These are phyloP conservation scores for Bisporella sp. DNA, from an alignment of 2,329 filamentous ascomycete species.

Conservation along the genomic window DNA sequence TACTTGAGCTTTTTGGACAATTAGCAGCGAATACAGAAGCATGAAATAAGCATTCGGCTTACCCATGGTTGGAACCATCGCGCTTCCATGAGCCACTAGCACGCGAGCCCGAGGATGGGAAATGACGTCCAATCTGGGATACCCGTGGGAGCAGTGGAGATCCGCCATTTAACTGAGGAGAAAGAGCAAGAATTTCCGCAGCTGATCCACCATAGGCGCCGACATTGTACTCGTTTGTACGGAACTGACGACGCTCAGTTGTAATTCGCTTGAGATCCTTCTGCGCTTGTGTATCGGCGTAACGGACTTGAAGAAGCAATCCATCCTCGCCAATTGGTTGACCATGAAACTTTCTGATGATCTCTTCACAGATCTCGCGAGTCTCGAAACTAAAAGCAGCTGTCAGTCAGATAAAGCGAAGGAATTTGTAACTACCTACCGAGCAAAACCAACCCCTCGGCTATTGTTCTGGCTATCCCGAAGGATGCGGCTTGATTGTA, in stretches of 20 bases:
- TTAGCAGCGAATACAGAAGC: background rate
- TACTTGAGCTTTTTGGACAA: background rate
- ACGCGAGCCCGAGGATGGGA: constrained; percentile 17
- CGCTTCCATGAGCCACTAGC: constrained; percentile 27
- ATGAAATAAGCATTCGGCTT: constrained; percentile 1
- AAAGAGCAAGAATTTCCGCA: constrained; percentile 41
- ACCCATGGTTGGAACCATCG: constrained; percentile 20
- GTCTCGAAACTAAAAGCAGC: constrained; percentile 64
- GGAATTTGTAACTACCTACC: constrained; percentile 47
- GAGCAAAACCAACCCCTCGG: constrained; percentile 93
- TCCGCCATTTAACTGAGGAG: constrained; percentile 33
- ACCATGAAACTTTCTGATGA: constrained; percentile 84
- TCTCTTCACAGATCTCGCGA: constrained; percentile 82
- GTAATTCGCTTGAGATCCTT: constrained; percentile 96
- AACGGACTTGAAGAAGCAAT: constrained; percentile 86
- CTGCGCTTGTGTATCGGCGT: constrained; percentile 92
- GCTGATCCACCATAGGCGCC: constrained; percentile 54
- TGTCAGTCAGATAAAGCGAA: constrained; percentile 11
- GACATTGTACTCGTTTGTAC: constrained; percentile 89
- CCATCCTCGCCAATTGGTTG: constrained; percentile 68
- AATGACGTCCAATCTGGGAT: constrained; percentile 24
- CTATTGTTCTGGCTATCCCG: constrained; percentile 88
- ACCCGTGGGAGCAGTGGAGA: constrained; percentile 25
- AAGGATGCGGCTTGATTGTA: constrained; percentile 91
- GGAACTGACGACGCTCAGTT: constrained; percentile 89